Conservation (phyloP, 495 filamentous ascomycete genomes). For the Penicillium macrosclerotiorum region DNA sequence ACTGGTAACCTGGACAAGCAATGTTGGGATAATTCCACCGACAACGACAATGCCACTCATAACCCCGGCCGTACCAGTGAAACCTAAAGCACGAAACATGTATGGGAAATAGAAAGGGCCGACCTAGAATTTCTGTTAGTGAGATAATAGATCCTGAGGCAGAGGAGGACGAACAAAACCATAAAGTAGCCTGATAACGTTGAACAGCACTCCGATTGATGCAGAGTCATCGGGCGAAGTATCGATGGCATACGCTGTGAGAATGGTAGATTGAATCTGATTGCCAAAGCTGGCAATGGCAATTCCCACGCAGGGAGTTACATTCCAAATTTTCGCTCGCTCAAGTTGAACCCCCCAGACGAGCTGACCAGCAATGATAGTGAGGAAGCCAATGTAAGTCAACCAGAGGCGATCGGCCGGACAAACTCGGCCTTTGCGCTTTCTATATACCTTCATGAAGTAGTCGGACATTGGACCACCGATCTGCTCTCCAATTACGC, state of each 20-base stretch:
- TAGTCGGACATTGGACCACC: slow-evolving; percentile 24
- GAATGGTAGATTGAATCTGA: slow-evolving; percentile 23
- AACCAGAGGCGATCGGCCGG: slow-evolving; percentile 28
- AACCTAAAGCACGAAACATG: slow-evolving; percentile 21
- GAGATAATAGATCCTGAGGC: slow-evolving; percentile 1
- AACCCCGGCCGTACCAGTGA: slow-evolving; percentile 21
- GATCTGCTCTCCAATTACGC: slow-evolving; percentile 26
- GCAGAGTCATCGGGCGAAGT: slow-evolving; percentile 15
- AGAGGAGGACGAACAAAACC: slow-evolving; percentile 2
- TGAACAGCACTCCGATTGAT: slow-evolving; percentile 21
- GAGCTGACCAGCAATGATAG: slow-evolving; percentile 17
- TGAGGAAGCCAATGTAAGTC: slow-evolving; percentile 19
- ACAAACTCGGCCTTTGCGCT: slow-evolving; percentile 4
- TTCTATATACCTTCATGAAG: slow-evolving; percentile 8
- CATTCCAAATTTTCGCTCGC: slow-evolving; percentile 18
- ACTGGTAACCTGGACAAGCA: neutral
- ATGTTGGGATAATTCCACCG: neutral
- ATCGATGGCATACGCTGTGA: slow-evolving; percentile 24
- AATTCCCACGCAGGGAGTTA: slow-evolving; percentile 22
- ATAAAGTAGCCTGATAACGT: slow-evolving; percentile 17
- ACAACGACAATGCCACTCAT: slow-evolving; percentile 22
- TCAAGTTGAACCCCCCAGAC: slow-evolving; percentile 21
- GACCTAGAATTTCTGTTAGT: slow-evolving; percentile 5
- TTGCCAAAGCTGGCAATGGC: slow-evolving; percentile 26
- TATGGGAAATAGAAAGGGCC: slow-evolving; percentile 28